Evolutionary conservation across 2,329 filamentous ascomycete genomes (phyloP).

Genomic region (Tolypocladium pustulatum): DNA sequence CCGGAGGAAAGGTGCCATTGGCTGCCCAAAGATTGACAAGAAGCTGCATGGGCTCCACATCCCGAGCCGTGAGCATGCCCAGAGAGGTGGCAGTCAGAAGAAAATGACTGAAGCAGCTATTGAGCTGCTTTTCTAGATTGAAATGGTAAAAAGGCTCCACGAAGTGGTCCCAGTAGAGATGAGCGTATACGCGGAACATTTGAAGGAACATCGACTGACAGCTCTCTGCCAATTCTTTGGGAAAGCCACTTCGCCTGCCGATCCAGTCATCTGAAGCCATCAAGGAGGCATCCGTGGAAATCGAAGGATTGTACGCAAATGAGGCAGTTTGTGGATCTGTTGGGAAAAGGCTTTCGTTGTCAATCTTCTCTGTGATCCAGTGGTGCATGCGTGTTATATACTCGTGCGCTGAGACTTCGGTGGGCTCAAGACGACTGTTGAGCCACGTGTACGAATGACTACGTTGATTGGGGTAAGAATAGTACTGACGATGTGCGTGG

Average conservation of each 20-base stretch:
- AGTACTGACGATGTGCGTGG: background rate
- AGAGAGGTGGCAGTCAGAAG: constrained; percentile 65
- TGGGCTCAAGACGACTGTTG: constrained; percentile 49
- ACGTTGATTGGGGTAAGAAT: constrained; percentile 11
- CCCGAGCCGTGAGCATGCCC: constrained; percentile 69
- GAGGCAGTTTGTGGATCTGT: constrained; percentile 61
- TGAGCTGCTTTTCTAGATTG: constrained; percentile 63
- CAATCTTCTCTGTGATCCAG: constrained; percentile 88
- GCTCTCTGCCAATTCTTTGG: constrained; percentile 70
- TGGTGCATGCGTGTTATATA: constrained; percentile 90
- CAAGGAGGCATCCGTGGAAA: background rate
- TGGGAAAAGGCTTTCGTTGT: constrained; percentile 74
- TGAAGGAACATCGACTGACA: constrained; percentile 86
- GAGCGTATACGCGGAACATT: constrained; percentile 93
- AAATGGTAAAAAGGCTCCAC: constrained; percentile 69
- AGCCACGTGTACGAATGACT: background rate
- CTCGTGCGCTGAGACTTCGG: constrained; percentile 78
- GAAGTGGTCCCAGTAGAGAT: constrained; percentile 92
- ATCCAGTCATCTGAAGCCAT: constrained; percentile 54
- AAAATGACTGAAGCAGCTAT: constrained; percentile 76
- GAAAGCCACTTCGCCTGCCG: constrained; percentile 81
- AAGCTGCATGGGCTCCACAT: constrained; percentile 85
- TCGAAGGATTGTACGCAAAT: constrained; percentile 43
- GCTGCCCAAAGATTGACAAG: constrained; percentile 80
- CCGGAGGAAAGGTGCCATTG: constrained; percentile 69